A percentile compares a stretch with the other conserved stretches of the same genome.
These are phyloP conservation scores for Taphrina communis DNA, from an alignment of 1,139 yeast species.

Conservation along the genomic window DNA sequence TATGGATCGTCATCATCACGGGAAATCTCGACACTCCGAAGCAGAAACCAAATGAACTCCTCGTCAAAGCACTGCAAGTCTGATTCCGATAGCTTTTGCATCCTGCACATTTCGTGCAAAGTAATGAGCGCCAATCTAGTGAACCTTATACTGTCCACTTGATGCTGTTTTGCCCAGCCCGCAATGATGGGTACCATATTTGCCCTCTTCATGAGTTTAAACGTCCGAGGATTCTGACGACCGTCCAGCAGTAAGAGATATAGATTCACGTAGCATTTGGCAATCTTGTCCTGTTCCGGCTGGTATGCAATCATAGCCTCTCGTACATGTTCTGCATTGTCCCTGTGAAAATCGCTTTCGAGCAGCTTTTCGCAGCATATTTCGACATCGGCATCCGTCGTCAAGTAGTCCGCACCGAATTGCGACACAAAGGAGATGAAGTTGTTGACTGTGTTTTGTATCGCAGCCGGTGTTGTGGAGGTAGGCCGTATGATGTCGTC, in stretches of 20 bases:
- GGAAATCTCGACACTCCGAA: slow-evolving; percentile 59
- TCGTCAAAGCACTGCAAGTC: slow-evolving; percentile 60
- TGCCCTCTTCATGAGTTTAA: slow-evolving; percentile 59
- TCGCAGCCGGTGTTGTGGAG: slow-evolving; percentile 40
- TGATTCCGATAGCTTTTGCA: slow-evolving; percentile 55
- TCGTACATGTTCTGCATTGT: slow-evolving; percentile 50
- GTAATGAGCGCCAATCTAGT: slow-evolving; percentile 59
- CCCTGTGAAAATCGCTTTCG: slow-evolving; percentile 49
- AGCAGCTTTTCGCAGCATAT: slow-evolving; percentile 50
- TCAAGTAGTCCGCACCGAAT: slow-evolving; percentile 49
- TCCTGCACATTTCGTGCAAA: slow-evolving; percentile 61
- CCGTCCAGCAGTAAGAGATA: slow-evolving; percentile 58
- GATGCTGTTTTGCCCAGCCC: slow-evolving; percentile 53
- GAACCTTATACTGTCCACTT: slow-evolving; percentile 47
- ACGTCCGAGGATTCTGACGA: slow-evolving; percentile 54
- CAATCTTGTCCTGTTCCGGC: slow-evolving; percentile 37
- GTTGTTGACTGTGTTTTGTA: slow-evolving; percentile 47
- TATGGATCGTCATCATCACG: slow-evolving; percentile 63
- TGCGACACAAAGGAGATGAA: slow-evolving; percentile 49
- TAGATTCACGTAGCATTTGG: slow-evolving; percentile 38
- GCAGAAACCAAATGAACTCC: slow-evolving; percentile 62
- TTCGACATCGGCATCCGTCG: slow-evolving; percentile 50
- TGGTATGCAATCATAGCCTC: slow-evolving; percentile 48
- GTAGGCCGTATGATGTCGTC: slow-evolving; percentile 43
- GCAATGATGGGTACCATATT: slow-evolving; percentile 59